phyloP scores from a whole-genome alignment of 2,329 filamentous ascomycete genomes.

The Calonectria pteridis region DNA sequence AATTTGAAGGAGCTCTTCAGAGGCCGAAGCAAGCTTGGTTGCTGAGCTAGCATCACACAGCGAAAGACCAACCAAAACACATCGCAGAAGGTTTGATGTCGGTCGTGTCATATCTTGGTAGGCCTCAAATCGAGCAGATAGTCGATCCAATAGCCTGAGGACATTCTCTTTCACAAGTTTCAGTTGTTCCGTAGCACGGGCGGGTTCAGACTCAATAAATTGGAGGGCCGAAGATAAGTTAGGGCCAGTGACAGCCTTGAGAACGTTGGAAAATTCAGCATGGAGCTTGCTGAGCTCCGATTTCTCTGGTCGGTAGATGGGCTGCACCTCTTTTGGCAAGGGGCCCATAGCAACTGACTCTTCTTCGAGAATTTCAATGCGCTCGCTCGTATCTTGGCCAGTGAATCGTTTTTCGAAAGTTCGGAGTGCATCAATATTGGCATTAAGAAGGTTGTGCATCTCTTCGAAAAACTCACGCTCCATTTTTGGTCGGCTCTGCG shows the following conservation, averaged over 20 bases:
- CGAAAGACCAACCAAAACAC: constrained; percentile 81
- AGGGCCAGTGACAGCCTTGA: constrained; percentile 71
- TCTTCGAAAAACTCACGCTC: constrained; percentile 71
- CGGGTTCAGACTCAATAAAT: constrained; percentile 38
- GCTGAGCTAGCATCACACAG: constrained; percentile 63
- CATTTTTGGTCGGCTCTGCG: constrained; percentile 74
- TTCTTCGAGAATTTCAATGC: constrained; percentile 71
- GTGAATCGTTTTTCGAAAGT: constrained; percentile 76
- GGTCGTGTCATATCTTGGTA: constrained; percentile 90
- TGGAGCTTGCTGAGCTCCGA: constrained; percentile 81
- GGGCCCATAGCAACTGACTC: constrained; percentile 75
- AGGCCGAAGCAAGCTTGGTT: constrained; percentile 54
- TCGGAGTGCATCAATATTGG: constrained; percentile 70
- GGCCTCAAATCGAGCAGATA: constrained; percentile 77
- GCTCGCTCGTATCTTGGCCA: constrained; percentile 75
- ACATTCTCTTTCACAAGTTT: constrained; percentile 68
- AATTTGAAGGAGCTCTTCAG: constrained; percentile 56
- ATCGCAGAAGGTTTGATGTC: constrained; percentile 82
- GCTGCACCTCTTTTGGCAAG: constrained; percentile 72
- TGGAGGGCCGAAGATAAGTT: constrained; percentile 54
- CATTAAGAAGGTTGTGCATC: constrained; percentile 66
- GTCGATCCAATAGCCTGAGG: constrained; percentile 76
- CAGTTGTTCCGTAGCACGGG: constrained; percentile 53
- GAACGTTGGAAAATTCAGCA: constrained; percentile 83
- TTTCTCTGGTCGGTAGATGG: constrained; percentile 77